Conservation (phyloP, 1,139 yeast genomes). For the Oligophagozyma castellii region DNA sequence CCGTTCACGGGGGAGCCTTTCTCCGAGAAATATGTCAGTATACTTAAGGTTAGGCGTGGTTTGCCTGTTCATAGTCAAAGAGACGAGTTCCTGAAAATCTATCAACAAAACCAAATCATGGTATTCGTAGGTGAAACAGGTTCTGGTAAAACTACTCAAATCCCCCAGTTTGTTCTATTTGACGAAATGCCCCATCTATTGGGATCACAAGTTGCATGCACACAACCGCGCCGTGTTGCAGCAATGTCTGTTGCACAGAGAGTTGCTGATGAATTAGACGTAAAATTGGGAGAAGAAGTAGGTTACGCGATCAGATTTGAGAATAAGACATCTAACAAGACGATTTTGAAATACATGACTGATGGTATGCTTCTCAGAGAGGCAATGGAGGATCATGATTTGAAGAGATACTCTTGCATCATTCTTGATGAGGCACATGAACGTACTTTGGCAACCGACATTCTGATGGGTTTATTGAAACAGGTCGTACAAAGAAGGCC, state of each 20-base stretch:
- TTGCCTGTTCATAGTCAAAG: constrained; percentile 93
- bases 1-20: constrained; percentile 66
- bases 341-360: constrained; percentile 90
- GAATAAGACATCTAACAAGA: constrained; percentile 66
- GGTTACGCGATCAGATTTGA: constrained; percentile 93
- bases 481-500: constrained; percentile 69
- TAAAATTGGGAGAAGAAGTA: constrained; percentile 77
- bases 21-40: constrained; percentile 56
- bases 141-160: constrained; percentile 95
- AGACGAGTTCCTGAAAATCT: constrained; percentile 69
- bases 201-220: constrained; percentile 83
- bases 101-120: constrained; percentile 85
- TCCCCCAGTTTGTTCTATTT: constrained; percentile 86
- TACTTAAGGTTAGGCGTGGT: constrained; percentile 64
- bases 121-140: constrained; percentile 99
- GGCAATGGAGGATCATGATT: constrained; percentile 91
- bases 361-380: constrained; percentile 97
- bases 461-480: constrained; percentile 86
- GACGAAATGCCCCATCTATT: constrained; percentile 80
- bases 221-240: constrained; percentile 96
- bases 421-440: constrained; percentile 98
- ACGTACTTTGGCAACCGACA: constrained; percentile 92
- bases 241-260: constrained; percentile 96
- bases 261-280: constrained; percentile 95
- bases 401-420: constrained; percentile 72